Percentiles rank a stretch among this genome's conserved stretches.
phyloP scores from a whole-genome alignment of 805 yeast species.

The Sugiyamaella lignohabitans region DNA sequence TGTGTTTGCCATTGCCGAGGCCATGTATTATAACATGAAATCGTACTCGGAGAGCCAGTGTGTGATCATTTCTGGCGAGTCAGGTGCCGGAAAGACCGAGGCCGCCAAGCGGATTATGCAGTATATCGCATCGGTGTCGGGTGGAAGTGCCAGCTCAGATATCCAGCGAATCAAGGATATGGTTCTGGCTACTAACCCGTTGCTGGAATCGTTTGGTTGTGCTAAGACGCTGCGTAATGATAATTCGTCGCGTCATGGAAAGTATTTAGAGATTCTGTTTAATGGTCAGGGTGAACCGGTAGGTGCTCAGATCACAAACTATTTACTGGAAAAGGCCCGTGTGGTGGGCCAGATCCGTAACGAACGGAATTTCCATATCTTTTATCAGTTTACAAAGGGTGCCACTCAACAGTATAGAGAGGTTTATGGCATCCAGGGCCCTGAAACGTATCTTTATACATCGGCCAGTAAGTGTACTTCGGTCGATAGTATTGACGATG shows the following conservation, averaged over 20 bases:
- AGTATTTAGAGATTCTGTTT: conserved; percentile 86
- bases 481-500: conserved; percentile 83
- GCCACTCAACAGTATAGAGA: conserved; percentile 82
- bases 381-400: conserved; percentile 90
- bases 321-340: conserved; percentile 87
- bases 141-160: conserved; percentile 48
- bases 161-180: conserved; percentile 89
- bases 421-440: conserved; percentile 82
- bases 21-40: conserved; percentile 93
- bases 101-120: conserved; percentile 98
- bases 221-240: conserved; percentile 87
- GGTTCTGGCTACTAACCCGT: conserved; percentile 95
- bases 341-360: conserved; percentile 90
- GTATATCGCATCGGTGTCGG: conserved; percentile 82
- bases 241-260: conserved; percentile 88
- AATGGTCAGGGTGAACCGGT: conserved; percentile 79
- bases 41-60: conserved; percentile 93
- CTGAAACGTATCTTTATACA: conserved; percentile 88
- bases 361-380: conserved; percentile 95
- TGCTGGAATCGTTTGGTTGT: conserved; percentile 87
- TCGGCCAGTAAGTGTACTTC: conserved; percentile 77
- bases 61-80: conserved; percentile 95
- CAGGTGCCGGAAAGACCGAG: conserved; percentile 98
- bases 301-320: conserved; percentile 93
- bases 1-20: conserved; percentile 95